Base-by-base conservation (phyloP, 441 rosid genomes). In the Geranium incanum region DNA sequence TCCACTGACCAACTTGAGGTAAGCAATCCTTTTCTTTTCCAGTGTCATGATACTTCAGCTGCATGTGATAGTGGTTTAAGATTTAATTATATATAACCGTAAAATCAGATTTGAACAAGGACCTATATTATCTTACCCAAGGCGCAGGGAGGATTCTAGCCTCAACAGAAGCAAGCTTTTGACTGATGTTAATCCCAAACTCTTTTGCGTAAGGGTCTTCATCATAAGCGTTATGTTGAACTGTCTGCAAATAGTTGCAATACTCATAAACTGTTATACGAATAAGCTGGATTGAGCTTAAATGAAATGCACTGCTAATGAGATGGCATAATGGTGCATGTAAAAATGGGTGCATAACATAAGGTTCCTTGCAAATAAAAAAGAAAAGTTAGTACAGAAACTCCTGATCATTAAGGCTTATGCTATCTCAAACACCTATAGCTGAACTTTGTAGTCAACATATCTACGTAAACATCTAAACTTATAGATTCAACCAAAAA, bases 71-170 rank as follows among this genome's bases (percentile, higher is more conserved):
- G 8, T 18, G 67, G 5, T 11, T 41, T 75, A 41, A 79, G 70
- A 71, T 36, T 57, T 72, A 63, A 66, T 3, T 4, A 45, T 57
- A 67, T 11, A 13, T 48, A 5, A 69, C 36, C 33, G 1, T 28
- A 8, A 71, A 60, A 16, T 21, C 52, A 41, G 18, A 21, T 28
- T 38, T 19, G 11, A 11, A 21, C 45, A 63, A n/a, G 7, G 33
- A 36, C 66, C 45, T 13, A n/a, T 45, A 6, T 41, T 45, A 6
- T 41, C 73, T 80, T 90, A 94, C 99, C 99, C 97, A 90, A 18
- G 99, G 97, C n/a, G 99, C 93, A 77, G 99, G 99, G 67, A 94
- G 97, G 78, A 94, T 92, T 33, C 97, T 84, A 68, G 99, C 99
- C 73, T 94, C 99, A 9, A 94, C 95, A 60, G 94, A 87, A 43